phyloP scores from a whole-genome alignment of 2,329 filamentous ascomycete species.

The Fusarium proliferatum region DNA sequence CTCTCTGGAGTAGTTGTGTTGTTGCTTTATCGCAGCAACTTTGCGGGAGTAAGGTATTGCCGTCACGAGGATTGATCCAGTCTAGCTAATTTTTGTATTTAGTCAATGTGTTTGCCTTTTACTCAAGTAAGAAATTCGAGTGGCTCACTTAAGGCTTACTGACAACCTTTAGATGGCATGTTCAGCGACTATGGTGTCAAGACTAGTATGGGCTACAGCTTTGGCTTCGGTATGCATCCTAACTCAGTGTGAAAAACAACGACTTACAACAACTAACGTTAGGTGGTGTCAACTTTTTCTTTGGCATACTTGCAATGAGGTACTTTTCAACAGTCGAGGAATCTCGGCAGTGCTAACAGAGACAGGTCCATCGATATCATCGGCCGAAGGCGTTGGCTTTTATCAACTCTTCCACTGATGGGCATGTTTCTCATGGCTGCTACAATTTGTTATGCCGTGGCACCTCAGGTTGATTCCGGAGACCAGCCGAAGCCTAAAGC shows the following conservation, averaged over 20 bases:
- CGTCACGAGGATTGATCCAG: fast-evolving
- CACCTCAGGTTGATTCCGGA: conserved; percentile 16
- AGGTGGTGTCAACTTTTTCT: conserved; percentile 54
- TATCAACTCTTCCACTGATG: conserved; percentile 58
- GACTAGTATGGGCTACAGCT: conserved; percentile 35
- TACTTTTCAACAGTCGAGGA: fast-evolving
- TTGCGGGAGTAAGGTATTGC: conserved; percentile 36
- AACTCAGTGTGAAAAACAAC: not conserved
- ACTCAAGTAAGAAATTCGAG: conserved; percentile 49
- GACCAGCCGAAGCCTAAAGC: not conserved
- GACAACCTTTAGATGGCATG: conserved; percentile 16
- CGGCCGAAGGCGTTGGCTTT: conserved; percentile 57
- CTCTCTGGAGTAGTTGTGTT: conserved; percentile 42
- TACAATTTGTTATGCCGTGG: conserved; percentile 15
- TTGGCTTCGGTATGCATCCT: conserved; percentile 46
- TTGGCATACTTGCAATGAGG: conserved; percentile 52
- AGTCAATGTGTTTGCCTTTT: conserved; percentile 55
- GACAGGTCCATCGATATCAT: conserved; percentile 49
- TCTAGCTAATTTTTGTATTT: not conserved
- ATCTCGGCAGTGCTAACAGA: not conserved
- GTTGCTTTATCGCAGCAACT: conserved; percentile 46
- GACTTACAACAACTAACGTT: no score
- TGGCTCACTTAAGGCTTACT: not conserved
- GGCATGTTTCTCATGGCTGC: conserved; percentile 32
- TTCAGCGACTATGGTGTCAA: conserved; percentile 31